Conservation (phyloP, 148 eudicot species). For the Cornus florida region DNA sequence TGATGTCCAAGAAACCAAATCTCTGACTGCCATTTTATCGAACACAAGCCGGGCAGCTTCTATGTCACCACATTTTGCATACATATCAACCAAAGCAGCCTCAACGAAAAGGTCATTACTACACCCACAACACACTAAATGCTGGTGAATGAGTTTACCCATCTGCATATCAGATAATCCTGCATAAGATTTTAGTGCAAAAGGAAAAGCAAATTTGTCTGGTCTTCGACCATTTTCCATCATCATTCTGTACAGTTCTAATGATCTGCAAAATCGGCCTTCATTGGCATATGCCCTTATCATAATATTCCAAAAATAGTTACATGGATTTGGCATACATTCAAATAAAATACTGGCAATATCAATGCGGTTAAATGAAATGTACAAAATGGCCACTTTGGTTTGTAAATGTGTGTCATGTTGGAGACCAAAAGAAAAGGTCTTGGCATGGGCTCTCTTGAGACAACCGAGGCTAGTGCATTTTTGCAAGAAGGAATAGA, state of each 20-base stretch:
- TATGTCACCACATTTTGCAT: constrained; percentile 9
- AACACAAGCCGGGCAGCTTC: constrained; percentile 8
- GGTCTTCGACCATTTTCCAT: constrained; percentile 2
- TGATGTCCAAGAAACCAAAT: constrained; percentile 23
- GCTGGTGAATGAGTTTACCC: constrained; percentile 7
- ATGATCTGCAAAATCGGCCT: neutral
- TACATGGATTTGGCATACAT: neutral
- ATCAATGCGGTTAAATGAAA: constrained; percentile 4
- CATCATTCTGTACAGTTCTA: neutral
- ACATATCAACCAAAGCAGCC: constrained; percentile 22
- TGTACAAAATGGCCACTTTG: neutral
- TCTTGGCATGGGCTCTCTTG: constrained; percentile 8
- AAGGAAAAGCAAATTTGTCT: constrained; percentile 9
- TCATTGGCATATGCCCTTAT: constrained; percentile 11
- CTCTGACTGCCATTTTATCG: constrained; percentile 8
- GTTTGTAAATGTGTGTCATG: neutral
- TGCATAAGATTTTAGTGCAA: neutral
- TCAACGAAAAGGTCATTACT: constrained; percentile 2
- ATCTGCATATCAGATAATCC: neutral
- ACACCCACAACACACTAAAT: constrained; percentile 3
- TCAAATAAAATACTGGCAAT: neutral
- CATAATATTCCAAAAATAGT: constrained; percentile 14
- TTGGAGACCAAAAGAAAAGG: constrained; percentile 17
- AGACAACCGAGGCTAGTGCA: neutral
- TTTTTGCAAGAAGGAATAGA: neutral